These are phyloP conservation scores for Taphrina deformans DNA, from an alignment of 1,139 yeast species.

Conservation along the genomic window DNA sequence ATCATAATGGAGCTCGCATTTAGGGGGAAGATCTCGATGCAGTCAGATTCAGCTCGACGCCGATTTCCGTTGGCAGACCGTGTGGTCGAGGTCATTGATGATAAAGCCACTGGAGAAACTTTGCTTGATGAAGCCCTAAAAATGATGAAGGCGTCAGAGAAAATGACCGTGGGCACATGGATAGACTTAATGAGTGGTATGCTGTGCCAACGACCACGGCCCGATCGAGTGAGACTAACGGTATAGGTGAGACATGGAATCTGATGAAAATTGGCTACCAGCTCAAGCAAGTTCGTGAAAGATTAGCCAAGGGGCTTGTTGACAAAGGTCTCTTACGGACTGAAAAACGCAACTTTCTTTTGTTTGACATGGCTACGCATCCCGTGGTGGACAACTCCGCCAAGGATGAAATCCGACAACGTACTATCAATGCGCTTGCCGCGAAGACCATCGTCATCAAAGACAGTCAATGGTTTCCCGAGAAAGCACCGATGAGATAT, in stretches of 20 bases:
- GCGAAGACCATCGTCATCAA: slow-evolving; percentile 61
- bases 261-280: slow-evolving; percentile 91
- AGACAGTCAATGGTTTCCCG: slow-evolving; percentile 60
- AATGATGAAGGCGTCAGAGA: slow-evolving; percentile 82
- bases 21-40: slow-evolving; percentile 82
- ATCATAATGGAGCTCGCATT: slow-evolving; percentile 88
- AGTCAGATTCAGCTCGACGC: slow-evolving; percentile 90
- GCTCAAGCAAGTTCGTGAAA: slow-evolving; percentile 92
- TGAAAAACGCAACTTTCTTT: slow-evolving; percentile 87
- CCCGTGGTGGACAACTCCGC: slow-evolving; percentile 88
- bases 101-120: slow-evolving; percentile 90
- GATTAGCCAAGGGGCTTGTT: slow-evolving; percentile 93
- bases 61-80: slow-evolving; percentile 86
- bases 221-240: background rate
- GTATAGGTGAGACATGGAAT: slow-evolving; percentile 82
- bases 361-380: slow-evolving; percentile 98
- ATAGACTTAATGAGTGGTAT: slow-evolving; percentile 81
- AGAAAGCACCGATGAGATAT: slow-evolving; percentile 64
- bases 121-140: slow-evolving; percentile 88
- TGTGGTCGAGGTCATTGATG: slow-evolving; percentile 79
- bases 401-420: slow-evolving; percentile 70
- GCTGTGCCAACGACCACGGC: background rate
- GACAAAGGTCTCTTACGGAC: slow-evolving; percentile 97
- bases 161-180: slow-evolving; percentile 85
- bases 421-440: slow-evolving; percentile 69